Evolutionary conservation across 495 filamentous ascomycete genomes (phyloP).

Genomic region (Emericellopsis terricola): DNA sequence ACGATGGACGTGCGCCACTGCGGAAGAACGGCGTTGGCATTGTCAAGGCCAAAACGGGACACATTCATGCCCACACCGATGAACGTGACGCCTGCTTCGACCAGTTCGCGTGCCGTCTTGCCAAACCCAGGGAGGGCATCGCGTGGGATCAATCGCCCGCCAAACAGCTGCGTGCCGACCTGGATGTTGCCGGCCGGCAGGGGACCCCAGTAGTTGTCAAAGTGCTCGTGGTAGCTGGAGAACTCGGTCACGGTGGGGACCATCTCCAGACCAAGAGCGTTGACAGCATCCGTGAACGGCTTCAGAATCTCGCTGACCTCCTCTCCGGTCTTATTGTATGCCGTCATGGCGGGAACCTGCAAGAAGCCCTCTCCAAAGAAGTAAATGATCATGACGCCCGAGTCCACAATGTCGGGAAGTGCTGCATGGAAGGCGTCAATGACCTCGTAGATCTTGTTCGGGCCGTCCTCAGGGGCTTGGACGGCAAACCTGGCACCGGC

Average conservation of each 20-base stretch:
- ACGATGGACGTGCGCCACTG: conserved; percentile 29
- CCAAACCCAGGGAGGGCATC: conserved; percentile 25
- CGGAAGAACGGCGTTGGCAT: conserved; percentile 34
- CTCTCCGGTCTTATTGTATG: conserved; percentile 13
- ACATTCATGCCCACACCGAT: conserved; percentile 15
- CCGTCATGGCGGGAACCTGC: conserved; percentile 19
- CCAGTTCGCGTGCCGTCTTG: conserved; percentile 23
- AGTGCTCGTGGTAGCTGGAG: conserved; percentile 24
- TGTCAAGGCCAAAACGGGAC: conserved; percentile 20
- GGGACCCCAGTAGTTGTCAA: conserved; percentile 16
- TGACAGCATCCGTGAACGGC: conserved; percentile 7
- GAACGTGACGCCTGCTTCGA: conserved; percentile 25
- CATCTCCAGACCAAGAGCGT: conserved; percentile 4
- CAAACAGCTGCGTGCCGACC: conserved; percentile 28
- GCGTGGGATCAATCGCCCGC: conserved; percentile 38
- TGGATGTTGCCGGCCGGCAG: conserved; percentile 16
- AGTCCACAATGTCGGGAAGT: conserved; percentile 28
- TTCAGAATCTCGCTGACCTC: conserved; percentile 12
- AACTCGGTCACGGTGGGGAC: conserved; percentile 16
- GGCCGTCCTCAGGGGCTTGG: conserved; percentile 6
- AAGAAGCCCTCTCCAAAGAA: conserved; percentile 25
- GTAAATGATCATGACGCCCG: conserved; percentile 33
- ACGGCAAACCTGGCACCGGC: conserved; percentile 8
- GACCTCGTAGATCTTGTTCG: conserved; percentile 20
- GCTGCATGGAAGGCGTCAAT: conserved; percentile 19